Evolutionary conservation across 2,329 filamentous ascomycete species (phyloP), one percentile per base, ranked within the genome.

Genomic region (Aspergillus terreus): DNA sequence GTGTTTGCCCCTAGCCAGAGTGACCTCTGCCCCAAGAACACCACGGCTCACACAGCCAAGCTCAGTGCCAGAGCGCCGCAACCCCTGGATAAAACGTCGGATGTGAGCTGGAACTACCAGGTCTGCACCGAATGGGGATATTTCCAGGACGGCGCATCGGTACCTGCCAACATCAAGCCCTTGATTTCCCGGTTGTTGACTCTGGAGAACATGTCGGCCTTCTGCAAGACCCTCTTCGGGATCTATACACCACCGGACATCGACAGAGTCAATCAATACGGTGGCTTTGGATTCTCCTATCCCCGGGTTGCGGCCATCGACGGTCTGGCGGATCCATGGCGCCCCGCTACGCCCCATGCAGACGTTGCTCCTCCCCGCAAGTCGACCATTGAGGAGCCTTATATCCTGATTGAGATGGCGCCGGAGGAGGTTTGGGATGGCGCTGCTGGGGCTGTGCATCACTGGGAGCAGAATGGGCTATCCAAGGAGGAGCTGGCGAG

Each of bases 321-420:
- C 55, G 90, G 90, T 25, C 81, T 88, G 56, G 82, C 82, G 50
- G 90, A 95, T 64, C 89, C 90, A 0, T 95, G 90, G 90, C 81
- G 86, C 15, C 82, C 83, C 0, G 87, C 87, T 0, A 87, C 85
- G 0, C 83, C 87, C 0, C 84, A 92, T 46, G 85, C 84, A 0
- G 79, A 83, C n/a, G 80, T 76, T 1, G 78, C 83, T 0, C 75
- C 78, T 0, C 71, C 76, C 27, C 76, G 87, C 17, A 69, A 74
- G 12, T 87, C 80, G 42, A 88, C 87, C 0, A 71, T 75, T 0
- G 78, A 77, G 44, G 80, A 91, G 72, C 89, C 89, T 0, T 88
- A 86, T 56, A 77, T 89, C n/a, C 65, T 92, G 43, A 90, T 95
- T 11, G 56, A 63, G 23, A 32, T 61, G 6, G 23, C 46, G 1